phyloP scores from a whole-genome alignment of 1,284 basidiomycete genomes.

The Grifola frondosa region DNA sequence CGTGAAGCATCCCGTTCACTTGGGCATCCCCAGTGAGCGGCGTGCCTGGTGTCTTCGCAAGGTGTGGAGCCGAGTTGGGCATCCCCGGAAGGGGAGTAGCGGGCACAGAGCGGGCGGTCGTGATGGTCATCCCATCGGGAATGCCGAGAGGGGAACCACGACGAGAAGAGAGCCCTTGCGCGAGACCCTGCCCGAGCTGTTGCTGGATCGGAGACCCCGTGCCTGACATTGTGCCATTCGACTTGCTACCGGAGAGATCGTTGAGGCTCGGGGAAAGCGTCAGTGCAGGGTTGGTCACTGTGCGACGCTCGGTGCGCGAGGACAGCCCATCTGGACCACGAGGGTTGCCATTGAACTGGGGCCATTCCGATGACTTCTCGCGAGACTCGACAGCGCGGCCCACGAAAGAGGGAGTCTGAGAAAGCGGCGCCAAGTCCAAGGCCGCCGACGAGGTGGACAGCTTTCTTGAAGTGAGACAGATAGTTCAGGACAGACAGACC shows the following conservation, averaged over 20 bases:
- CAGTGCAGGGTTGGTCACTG: conserved; percentile 71
- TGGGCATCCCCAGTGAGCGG: conserved; percentile 64
- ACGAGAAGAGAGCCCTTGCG: conserved; percentile 53
- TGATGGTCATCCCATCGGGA: conserved; percentile 57
- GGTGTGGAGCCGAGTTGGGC: conserved; percentile 43
- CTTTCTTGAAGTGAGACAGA: conserved; percentile 33
- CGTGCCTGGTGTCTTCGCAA: conserved; percentile 68
- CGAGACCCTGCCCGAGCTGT: conserved; percentile 57
- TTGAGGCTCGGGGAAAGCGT: conserved; percentile 53
- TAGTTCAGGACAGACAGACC: conserved; percentile 1
- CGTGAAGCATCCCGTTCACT: conserved; percentile 59
- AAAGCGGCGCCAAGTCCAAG: conserved; percentile 87
- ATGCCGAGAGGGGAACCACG: conserved; percentile 68
- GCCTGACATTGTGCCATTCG: conserved; percentile 49
- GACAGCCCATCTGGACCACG: conserved; percentile 56
- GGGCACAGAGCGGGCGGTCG: conserved; percentile 67
- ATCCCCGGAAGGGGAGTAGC: conserved; percentile 68
- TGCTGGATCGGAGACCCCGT: conserved; percentile 62
- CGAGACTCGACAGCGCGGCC: conserved; percentile 55
- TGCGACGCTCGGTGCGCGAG: conserved; percentile 60
- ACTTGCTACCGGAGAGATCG: conserved; percentile 45
- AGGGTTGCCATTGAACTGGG: conserved; percentile 73
- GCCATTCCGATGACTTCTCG: conserved; percentile 90
- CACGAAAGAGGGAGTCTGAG: conserved; percentile 72
- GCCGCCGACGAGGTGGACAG: conserved; percentile 90